Evolutionary conservation across 2,329 filamentous ascomycete genomes (phyloP).

Genomic region (Stagonosporopsis cucurbitacearum): DNA sequence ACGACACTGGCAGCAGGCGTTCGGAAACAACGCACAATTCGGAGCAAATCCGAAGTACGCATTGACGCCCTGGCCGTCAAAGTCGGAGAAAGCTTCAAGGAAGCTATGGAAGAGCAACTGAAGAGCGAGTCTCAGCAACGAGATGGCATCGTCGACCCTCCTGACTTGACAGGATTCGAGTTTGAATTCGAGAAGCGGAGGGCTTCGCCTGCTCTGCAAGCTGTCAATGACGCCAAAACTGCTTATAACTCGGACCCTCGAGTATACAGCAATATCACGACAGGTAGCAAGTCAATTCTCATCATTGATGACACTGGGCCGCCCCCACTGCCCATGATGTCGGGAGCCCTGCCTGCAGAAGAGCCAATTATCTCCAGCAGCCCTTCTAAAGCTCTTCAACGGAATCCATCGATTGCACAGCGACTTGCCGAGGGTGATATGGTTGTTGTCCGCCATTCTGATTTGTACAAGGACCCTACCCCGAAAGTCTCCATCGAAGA

Average conservation of each 20-base stretch:
- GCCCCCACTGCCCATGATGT: slow-evolving; percentile 63
- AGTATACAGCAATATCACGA: slow-evolving; percentile 66
- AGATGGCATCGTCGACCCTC: slow-evolving; percentile 23
- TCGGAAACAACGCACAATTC: slow-evolving; percentile 41
- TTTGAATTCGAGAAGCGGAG: slow-evolving; percentile 44
- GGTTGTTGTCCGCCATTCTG: slow-evolving; percentile 25
- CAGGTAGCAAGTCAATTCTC: slow-evolving; percentile 87
- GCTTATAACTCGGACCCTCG: slow-evolving; percentile 42
- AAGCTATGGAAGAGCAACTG: slow-evolving; percentile 70
- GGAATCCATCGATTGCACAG: slow-evolving; percentile 28
- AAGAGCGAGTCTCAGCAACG: slow-evolving; percentile 38
- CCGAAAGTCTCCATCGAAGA: slow-evolving; percentile 20
- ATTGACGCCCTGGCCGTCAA: slow-evolving; percentile 84
- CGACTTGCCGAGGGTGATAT: slow-evolving; percentile 18
- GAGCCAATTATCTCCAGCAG: slow-evolving; percentile 1
- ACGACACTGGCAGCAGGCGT: slow-evolving; percentile 35
- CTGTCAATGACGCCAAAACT: slow-evolving; percentile 18
- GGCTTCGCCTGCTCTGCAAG: slow-evolving; percentile 18
- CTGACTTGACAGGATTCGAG: slow-evolving; percentile 42
- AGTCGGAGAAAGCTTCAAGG: slow-evolving; percentile 79
- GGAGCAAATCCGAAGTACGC: slow-evolving; percentile 60
- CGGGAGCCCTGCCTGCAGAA: slow-evolving; percentile 53
- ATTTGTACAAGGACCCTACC: slow-evolving; percentile 28
- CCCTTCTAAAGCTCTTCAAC: slow-evolving; percentile 14
- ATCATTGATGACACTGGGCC: slow-evolving; percentile 75